Evolutionary conservation across 2,329 filamentous ascomycete genomes (phyloP), one percentile per base, ranked within the genome.

Genomic region (Colletotrichum caudatum): DNA sequence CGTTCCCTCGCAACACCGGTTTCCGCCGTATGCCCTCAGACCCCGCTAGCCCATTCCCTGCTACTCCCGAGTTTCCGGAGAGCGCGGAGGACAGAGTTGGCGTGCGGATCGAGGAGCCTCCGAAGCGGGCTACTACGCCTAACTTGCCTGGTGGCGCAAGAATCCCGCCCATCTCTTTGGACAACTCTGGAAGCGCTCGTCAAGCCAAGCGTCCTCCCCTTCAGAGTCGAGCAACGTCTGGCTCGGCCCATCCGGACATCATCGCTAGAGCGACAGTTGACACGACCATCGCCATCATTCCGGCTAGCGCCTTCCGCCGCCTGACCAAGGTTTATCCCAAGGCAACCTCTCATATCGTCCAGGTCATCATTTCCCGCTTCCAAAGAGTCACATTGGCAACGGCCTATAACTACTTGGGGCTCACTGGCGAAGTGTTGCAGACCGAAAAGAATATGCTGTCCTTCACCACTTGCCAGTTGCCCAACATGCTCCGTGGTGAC

Each of bases 221-320:
- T 54, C 80, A 82, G 16, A 84, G 85, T 73, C 83, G 86, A 66
- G 78, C 78, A 20, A 81, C 83, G 41, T 88, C 89, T 14, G 92
- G 91, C 74, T 98, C 96, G 18, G 94, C 94, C 0, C 96, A 99
- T 81, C 96, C 96, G 14, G 96, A 99, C 78, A 96, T 99, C 73
- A 94, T 99, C 74, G 96, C 95, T n/a, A 89, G 96, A 74, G 96
- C 96, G 7, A 97, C 94, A 20, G 93, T 97, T 33, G 97, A 99
- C 79, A 99, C 96, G 0, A 99, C 97, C 0, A 98, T 99, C 81
- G 96, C 96, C 7, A 97, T 99, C 74, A 99, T 99, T 69, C 97
- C 97, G 1, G 96, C 96, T 0, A 97, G 94, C 78, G 97, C 96
- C 4, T 99, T 99, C 77, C 91, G 94, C 64, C 91, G 97, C 11